Evolutionary conservation across 768 basidiomycete species (phyloP).

Genomic region (Russula foetens): DNA sequence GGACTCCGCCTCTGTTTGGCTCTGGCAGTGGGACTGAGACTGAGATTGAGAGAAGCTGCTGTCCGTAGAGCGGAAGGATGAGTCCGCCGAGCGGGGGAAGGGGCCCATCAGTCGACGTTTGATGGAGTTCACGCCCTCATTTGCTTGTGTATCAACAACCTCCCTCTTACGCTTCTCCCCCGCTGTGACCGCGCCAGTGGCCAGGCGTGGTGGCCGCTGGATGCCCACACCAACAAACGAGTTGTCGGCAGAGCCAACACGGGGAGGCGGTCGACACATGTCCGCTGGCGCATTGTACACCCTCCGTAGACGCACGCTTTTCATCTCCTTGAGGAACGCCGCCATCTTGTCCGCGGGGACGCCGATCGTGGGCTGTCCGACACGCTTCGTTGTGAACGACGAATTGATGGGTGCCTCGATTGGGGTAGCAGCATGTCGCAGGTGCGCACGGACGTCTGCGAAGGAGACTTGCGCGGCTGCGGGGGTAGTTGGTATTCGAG

Average conservation of each 20-base stretch:
- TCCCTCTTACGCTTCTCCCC: conserved; percentile 18
- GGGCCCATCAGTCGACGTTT: conserved; percentile 13
- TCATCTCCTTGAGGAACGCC: conserved; percentile 73
- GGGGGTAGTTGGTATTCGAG: conserved; percentile 21
- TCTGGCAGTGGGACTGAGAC: conserved; percentile 1
- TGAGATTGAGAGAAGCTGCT: conserved; percentile 8
- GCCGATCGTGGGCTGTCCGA: conserved; percentile 59
- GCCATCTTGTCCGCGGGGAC: conserved; percentile 77
- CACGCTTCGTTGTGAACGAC: conserved; percentile 30
- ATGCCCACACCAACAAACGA: conserved; percentile 7
- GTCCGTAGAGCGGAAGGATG: neutral
- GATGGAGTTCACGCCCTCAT: neutral
- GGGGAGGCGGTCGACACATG: conserved; percentile 16
- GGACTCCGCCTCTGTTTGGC: conserved; percentile 1
- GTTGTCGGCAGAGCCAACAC: neutral
- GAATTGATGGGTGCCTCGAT: conserved; percentile 61
- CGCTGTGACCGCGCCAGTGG: neutral
- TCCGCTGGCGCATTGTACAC: conserved; percentile 30
- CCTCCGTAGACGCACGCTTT: conserved; percentile 59
- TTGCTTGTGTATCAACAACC: neutral
- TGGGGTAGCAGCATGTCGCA: conserved; percentile 49
- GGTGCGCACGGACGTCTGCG: conserved; percentile 52
- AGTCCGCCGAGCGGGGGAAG: conserved; percentile 3
- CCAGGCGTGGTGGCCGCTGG: conserved; percentile 9
- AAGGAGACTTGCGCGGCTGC: conserved; percentile 36